Conservation (phyloP, 352 stramenopile genomes). For the Phytophthora podocarpi region DNA sequence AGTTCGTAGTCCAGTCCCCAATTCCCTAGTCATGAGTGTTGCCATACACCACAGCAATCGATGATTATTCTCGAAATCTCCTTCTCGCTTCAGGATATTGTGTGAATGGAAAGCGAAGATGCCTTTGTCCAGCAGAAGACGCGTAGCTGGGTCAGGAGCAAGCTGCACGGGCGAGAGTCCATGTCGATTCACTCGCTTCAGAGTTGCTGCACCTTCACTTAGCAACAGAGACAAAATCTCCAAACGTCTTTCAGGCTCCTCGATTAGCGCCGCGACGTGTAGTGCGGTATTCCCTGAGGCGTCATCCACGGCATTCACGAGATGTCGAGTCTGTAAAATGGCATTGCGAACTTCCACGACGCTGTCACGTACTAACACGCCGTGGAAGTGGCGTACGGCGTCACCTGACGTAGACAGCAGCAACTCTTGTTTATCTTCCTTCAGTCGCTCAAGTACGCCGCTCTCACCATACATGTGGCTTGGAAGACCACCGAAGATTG, state of each 20-base stretch:
- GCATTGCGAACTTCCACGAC: conserved; percentile 58
- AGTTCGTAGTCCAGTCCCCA: conserved; percentile 33
- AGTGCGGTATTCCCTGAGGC: conserved; percentile 61
- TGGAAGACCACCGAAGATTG: conserved; percentile 62
- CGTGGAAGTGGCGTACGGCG: conserved; percentile 54
- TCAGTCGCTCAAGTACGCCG: not conserved
- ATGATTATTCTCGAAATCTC: not conserved
- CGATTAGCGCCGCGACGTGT: conserved; percentile 56
- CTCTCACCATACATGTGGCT: conserved; percentile 16
- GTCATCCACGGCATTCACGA: conserved; percentile 62
- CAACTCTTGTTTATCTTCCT: conserved; percentile 19
- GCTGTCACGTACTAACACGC: conserved; percentile 47
- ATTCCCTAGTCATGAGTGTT: conserved; percentile 61
- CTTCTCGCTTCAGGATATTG: conserved; percentile 1
- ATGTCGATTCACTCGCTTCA: conserved; percentile 53
- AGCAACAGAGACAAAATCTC: conserved; percentile 56
- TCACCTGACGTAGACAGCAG: conserved; percentile 14
- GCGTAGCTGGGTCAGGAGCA: conserved; percentile 31
- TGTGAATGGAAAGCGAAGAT: conserved; percentile 59
- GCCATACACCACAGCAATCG: conserved; percentile 65
- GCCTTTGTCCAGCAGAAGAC: conserved; percentile 41
- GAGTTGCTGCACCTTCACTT: conserved; percentile 56
- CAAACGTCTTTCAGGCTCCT: conserved; percentile 50
- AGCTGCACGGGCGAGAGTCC: conserved; percentile 59
- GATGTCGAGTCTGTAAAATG: conserved; percentile 50